Evolutionary conservation across 805 yeast genomes (phyloP).

Genomic region (Pichia paraexigua): DNA sequence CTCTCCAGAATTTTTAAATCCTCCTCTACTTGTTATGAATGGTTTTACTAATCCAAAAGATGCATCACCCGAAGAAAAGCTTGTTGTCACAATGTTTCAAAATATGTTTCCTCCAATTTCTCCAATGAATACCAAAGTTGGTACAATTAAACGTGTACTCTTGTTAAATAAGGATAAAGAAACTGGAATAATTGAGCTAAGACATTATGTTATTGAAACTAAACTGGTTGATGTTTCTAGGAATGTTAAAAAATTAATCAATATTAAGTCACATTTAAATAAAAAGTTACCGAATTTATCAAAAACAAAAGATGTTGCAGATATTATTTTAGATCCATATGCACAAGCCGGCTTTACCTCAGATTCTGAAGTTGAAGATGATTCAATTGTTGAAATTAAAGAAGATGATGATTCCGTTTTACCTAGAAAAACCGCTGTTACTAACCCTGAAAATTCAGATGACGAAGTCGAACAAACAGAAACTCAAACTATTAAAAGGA

Average conservation of each 20-base stretch:
- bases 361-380: constrained; percentile 93
- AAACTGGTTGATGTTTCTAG: constrained; percentile 72
- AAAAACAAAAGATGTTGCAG: constrained; percentile 67
- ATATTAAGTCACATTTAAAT: constrained; percentile 49
- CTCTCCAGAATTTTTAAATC: constrained; percentile 53
- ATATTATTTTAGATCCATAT: constrained; percentile 75
- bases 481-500: constrained; percentile 29
- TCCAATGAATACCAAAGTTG: constrained; percentile 71
- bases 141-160: constrained; percentile 73
- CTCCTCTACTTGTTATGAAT: constrained; percentile 88
- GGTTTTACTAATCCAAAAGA: constrained; percentile 71
- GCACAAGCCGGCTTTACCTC: constrained; percentile 64
- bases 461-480: constrained; percentile 14
- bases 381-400: constrained; percentile 62
- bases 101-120: constrained; percentile 93
- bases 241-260: constrained; percentile 63
- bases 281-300: constrained; percentile 65
- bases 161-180: constrained; percentile 67
- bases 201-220: constrained; percentile 87
- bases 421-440: constrained; percentile 16
- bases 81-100: constrained; percentile 84
- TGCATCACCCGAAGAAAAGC: constrained; percentile 65
- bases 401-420: constrained; percentile 21
- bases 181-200: constrained; percentile 67
- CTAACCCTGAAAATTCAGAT: constrained; percentile 8